Evolutionary conservation across 2,329 filamentous ascomycete species (phyloP).

Genomic region (Ilyonectria mors-panacis): DNA sequence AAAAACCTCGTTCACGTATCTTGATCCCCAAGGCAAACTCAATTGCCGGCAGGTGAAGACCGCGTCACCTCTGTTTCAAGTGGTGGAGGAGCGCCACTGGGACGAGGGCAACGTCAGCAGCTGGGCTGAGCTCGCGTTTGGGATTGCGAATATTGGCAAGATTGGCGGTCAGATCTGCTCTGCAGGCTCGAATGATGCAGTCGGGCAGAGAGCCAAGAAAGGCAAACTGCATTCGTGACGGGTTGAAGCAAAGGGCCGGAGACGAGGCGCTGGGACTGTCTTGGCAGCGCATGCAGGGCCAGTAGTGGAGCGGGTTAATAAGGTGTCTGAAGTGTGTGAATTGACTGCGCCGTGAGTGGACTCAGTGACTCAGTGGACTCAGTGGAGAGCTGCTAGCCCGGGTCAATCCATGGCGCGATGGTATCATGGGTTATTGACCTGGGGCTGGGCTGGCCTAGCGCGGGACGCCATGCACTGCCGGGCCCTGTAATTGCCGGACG

Average conservation of each 20-base stretch:
- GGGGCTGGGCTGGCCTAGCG: not conserved
- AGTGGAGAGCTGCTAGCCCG: not conserved
- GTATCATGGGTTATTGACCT: not conserved
- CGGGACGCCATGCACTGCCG: not conserved
- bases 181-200: not conserved
- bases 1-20: constrained; percentile 10
- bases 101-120: constrained; percentile 32
- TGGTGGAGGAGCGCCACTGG: constrained; percentile 13
- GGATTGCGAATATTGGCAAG: not conserved
- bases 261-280: not conserved
- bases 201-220: not conserved
- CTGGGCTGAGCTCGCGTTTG: constrained; percentile 37
- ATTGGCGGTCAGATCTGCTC: not conserved
- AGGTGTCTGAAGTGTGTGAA: not conserved
- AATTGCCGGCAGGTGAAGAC: constrained; percentile 19
- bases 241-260: not conserved
- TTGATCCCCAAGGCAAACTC: constrained; percentile 7
- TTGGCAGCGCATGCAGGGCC: not conserved
- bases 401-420: not conserved
- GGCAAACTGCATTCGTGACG: not conserved
- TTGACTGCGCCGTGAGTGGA: not conserved
- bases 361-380: not conserved
- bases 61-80: constrained; percentile 19
- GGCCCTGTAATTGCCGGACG: not conserved
- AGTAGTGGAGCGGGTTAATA: not conserved